Percentiles rank a stretch among this genome's conserved stretches.
Conservation (phyloP, 2,329 filamentous ascomycete genomes). For the Aspergillus novoparasiticus region DNA sequence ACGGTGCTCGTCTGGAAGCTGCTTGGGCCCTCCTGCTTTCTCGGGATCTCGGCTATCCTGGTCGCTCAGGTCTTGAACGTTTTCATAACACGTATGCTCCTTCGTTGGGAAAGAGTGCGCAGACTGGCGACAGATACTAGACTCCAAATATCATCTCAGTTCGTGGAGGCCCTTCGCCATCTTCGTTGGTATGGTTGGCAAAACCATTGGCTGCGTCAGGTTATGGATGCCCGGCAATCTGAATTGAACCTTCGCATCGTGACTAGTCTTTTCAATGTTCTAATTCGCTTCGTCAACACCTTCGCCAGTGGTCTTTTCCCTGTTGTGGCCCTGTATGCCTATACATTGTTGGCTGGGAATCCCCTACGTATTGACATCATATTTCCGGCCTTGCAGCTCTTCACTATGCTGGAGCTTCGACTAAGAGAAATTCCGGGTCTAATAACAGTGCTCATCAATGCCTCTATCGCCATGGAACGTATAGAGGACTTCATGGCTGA, state of each 20-base stretch:
- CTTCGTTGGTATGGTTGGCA: slow-evolving; percentile 84
- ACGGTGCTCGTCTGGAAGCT: slow-evolving; percentile 74
- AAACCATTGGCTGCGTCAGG: slow-evolving; percentile 69
- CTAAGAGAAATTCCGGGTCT: slow-evolving; percentile 74
- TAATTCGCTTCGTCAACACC: slow-evolving; percentile 70
- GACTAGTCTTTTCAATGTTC: slow-evolving; percentile 62
- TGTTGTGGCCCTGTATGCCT: slow-evolving; percentile 78
- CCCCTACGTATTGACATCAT: slow-evolving; percentile 77
- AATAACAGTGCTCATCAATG: slow-evolving; percentile 76
- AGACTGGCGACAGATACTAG: slow-evolving; percentile 74
- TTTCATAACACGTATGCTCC: slow-evolving; percentile 64
- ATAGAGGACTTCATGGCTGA: slow-evolving; percentile 87
- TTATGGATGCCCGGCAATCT: slow-evolving; percentile 67
- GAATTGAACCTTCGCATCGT: slow-evolving; percentile 69
- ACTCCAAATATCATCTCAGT: slow-evolving; percentile 79
- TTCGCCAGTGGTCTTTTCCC: slow-evolving; percentile 76
- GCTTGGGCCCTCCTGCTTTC: slow-evolving; percentile 76
- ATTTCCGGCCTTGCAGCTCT: slow-evolving; percentile 83
- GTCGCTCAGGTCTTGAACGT: slow-evolving; percentile 71
- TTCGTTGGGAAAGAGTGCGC: slow-evolving; percentile 71
- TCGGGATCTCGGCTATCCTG: slow-evolving; percentile 71
- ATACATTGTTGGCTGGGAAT: slow-evolving; percentile 69
- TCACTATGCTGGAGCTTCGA: slow-evolving; percentile 72
- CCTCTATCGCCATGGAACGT: slow-evolving; percentile 76
- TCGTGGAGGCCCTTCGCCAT: slow-evolving; percentile 82